These are phyloP conservation scores for Astragalus membranaceus DNA, from an alignment of 306 rosid genomes.

Conservation along the genomic window DNA sequence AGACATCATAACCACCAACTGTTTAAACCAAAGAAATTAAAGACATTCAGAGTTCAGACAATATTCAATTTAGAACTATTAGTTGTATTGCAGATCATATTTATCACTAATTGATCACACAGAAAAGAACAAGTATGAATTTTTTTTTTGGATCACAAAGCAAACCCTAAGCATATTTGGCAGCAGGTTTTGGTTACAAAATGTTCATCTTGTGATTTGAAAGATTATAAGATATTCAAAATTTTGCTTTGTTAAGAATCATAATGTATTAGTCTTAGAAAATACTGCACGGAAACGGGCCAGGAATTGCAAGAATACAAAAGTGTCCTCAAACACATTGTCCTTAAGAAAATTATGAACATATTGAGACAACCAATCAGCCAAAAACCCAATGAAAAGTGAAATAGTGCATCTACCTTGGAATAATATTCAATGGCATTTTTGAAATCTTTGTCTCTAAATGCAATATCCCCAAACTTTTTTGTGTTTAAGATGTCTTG, in stretches of 20 bases:
- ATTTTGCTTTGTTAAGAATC: too few relatives aligned
- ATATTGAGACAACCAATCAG: neutral
- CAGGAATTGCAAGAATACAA: neutral
- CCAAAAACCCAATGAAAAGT: neutral
- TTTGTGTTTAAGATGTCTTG: conserved; percentile 91
- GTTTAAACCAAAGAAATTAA: conserved; percentile 15
- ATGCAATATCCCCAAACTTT: conserved; percentile 91
- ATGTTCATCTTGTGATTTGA: too few relatives aligned
- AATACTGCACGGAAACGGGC: neutral
- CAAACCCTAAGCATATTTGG: neutral
- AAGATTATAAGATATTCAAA: too few relatives aligned
- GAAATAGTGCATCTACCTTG: conserved; percentile 44
- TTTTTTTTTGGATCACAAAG: neutral
- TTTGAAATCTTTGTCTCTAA: conserved; percentile 90
- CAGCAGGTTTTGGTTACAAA: too few relatives aligned
- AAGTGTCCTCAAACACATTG: neutral
- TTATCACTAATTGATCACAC: too few relatives aligned
- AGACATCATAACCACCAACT: conserved; percentile 78
- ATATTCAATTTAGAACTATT: too few relatives aligned
- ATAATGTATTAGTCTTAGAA: neutral
- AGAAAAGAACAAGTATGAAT: neutral
- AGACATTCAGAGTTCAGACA: neutral
- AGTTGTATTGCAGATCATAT: too few relatives aligned
- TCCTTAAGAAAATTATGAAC: neutral
- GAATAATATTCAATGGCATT: conserved; percentile 92